phyloP scores from a whole-genome alignment of 2,329 filamentous ascomycete genomes.

The Aspergillus niger region DNA sequence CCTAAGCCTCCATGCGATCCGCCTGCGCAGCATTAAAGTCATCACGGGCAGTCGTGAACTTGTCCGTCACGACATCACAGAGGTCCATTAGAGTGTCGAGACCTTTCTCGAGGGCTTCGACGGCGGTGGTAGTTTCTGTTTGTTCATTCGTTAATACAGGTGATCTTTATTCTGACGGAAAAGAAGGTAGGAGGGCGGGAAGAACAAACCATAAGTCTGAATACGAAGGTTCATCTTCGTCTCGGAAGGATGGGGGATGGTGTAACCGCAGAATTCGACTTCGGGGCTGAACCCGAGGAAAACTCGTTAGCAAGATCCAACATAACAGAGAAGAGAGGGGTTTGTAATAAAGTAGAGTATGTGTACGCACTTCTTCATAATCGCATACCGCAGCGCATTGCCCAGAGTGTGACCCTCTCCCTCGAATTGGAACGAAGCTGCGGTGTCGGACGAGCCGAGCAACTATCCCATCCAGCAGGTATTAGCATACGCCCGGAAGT shows the following conservation, averaged over 20 bases:
- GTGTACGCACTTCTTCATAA: constrained; percentile 89
- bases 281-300: constrained; percentile 65
- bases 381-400: constrained; percentile 89
- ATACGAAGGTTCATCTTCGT: constrained; percentile 96
- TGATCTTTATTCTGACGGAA: no score
- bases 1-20: constrained; percentile 38
- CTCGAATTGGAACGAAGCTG: constrained; percentile 92
- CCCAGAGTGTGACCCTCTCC: constrained; percentile 94
- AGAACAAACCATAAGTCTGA: constrained; percentile 82
- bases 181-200: no score
- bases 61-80: constrained; percentile 90
- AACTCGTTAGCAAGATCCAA: constrained; percentile 10
- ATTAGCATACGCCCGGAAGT: no score
- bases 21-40: constrained; percentile 53
- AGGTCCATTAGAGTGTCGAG: constrained; percentile 85
- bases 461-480: constrained; percentile 56
- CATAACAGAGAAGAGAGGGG: no score
- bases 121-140: constrained; percentile 74
- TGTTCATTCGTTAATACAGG: no score
- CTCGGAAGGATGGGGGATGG: constrained; percentile 95
- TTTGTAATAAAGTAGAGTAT: no score
- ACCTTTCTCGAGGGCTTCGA: constrained; percentile 86
- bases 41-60: constrained; percentile 72
- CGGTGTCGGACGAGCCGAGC: constrained; percentile 78
- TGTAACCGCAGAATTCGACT: constrained; percentile 97